Base-by-base conservation (phyloP, 257 asterid genomes). In the Salvia miltiorrhiza region DNA sequence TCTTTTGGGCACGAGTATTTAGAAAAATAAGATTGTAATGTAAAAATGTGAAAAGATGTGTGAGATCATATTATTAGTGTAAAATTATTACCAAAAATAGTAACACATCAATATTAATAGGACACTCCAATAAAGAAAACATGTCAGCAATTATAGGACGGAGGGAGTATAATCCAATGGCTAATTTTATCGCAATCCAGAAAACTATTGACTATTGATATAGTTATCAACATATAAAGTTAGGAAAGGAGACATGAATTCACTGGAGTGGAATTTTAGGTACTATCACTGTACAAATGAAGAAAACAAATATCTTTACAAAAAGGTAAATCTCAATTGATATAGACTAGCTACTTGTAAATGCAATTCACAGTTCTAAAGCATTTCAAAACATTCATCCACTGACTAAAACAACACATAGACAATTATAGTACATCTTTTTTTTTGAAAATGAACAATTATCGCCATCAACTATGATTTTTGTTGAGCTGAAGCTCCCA, bases 251-350 rank as follows among this genome's bases (percentile, higher is more conserved):
- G n/a, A 20, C n/a, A n/a, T 33, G 19, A 9, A 47, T 44, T 33
- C 72, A 65, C 13, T 23, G 63, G 23, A 44, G 32, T 14, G 28
- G 14, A 2, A 49, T 50, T 30, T 53, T 52, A 17, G 49, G 52
- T 21, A 35, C 9, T 10, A 47, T 23, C 50, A 17, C 63, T 78
- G 72, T 78, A 69, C 77, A 78, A 24, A 60, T 8, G 60, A 53
- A 60, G 58, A 26, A 52, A 67, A 43, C 21, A 32, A 21, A 14
- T 12, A 47, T 26, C 50, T 65, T 58, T 41, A 58, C 62, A 20
- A 44, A 58, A 19, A 55, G 55, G 73, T 16, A 59, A 50, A 16
- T 16, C 32, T 37, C 32, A 28, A 16, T 59, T 32, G 6, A 13
- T 3, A 37, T 17, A 14, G 12, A 13, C 55, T 37, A 48, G 19